phyloP scores from a whole-genome alignment of 2,329 filamentous ascomycete genomes.

The Scolecobasidium constrictum region DNA sequence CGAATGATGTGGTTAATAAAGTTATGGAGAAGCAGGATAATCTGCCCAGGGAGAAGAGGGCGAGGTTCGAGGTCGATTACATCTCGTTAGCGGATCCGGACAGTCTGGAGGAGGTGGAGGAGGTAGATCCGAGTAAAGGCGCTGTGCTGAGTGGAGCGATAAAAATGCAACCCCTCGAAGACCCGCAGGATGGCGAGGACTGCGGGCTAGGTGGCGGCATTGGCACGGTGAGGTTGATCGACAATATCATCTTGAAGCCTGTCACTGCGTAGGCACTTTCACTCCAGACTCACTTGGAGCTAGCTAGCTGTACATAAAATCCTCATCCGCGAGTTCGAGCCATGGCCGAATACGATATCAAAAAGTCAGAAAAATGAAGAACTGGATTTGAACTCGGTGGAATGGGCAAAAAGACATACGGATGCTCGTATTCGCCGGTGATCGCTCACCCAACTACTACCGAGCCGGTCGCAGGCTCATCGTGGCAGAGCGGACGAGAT shows the following conservation, averaged over 20 bases:
- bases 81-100: conserved; percentile 81
- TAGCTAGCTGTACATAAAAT: too few species aligned
- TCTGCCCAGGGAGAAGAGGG: conserved; percentile 49
- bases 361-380: too few species aligned
- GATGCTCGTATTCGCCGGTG: too few species aligned
- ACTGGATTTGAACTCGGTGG: too few species aligned
- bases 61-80: conserved; percentile 77
- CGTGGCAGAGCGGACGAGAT: too few species aligned
- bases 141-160: conserved; percentile 84
- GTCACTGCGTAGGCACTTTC: too few species aligned
- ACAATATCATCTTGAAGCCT: conserved; percentile 63
- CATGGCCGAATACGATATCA: too few species aligned
- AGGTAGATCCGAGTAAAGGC: conserved; percentile 58
- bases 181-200: conserved; percentile 58
- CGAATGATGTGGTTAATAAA: conserved; percentile 47
- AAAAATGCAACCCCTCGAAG: conserved; percentile 76
- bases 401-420: too few species aligned
- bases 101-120: conserved; percentile 65
- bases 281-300: too few species aligned
- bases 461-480: too few species aligned
- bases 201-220: conserved; percentile 58
- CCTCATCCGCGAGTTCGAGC: too few species aligned
- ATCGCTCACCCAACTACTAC: too few species aligned
- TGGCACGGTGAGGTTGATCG: conserved; percentile 76
- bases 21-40: conserved; percentile 51